These are phyloP conservation scores for Penicillium malachiteum DNA, from an alignment of 495 filamentous ascomycete genomes.

Conservation along the genomic window DNA sequence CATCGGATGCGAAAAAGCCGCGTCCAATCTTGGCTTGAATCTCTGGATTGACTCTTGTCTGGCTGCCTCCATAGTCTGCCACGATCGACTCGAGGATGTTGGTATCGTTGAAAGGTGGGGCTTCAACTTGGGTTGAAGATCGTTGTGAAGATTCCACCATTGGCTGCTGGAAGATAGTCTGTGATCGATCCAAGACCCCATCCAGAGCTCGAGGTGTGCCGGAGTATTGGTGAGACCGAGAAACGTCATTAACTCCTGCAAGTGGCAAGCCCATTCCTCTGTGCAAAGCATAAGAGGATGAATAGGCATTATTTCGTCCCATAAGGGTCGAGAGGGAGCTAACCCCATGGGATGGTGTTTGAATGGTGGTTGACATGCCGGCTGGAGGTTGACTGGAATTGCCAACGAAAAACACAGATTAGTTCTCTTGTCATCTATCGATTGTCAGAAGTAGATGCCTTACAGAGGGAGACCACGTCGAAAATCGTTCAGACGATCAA, in stretches of 20 bases:
- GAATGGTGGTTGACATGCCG: conserved; percentile 35
- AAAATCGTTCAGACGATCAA: conserved; percentile 45
- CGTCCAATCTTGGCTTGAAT: conserved; percentile 88
- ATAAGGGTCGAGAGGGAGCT: conserved; percentile 29
- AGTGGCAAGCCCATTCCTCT: conserved; percentile 34
- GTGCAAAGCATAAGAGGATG: conserved; percentile 35
- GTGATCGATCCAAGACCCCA: conserved; percentile 33
- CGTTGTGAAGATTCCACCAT: conserved; percentile 36
- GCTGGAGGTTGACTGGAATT: conserved; percentile 38
- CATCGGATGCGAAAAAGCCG: conserved; percentile 83
- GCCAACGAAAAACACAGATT: neutral
- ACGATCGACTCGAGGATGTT: conserved; percentile 56
- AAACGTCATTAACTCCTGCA: conserved; percentile 36
- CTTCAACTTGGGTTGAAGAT: conserved; percentile 31
- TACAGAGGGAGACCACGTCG: conserved; percentile 46
- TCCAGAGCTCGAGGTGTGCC: conserved; percentile 37
- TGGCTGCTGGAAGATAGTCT: conserved; percentile 32
- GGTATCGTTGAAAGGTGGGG: conserved; percentile 60
- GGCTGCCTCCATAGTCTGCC: conserved; percentile 41
- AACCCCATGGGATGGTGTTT: conserved; percentile 27
- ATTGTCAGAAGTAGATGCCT: conserved; percentile 12
- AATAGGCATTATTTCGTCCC: conserved; percentile 37
- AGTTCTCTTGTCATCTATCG: neutral
- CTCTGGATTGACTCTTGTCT: conserved; percentile 64
- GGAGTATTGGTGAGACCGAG: conserved; percentile 33